These are phyloP conservation scores for Pistacia integerrima DNA, from an alignment of 345 rosid genomes.

Conservation along the genomic window DNA sequence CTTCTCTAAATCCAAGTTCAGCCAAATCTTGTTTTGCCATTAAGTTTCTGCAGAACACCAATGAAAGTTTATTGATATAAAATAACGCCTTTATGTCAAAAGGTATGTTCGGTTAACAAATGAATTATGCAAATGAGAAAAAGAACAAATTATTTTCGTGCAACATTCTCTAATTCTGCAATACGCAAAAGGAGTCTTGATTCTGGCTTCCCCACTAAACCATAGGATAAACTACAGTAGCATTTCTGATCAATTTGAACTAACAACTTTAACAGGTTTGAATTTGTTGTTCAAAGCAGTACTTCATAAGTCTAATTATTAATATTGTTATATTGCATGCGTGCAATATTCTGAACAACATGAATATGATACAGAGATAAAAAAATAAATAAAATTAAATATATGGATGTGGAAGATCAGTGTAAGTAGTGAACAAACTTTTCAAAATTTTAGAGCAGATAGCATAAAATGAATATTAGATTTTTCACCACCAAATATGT, in stretches of 20 bases:
- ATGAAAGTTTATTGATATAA: background rate
- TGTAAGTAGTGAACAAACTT: background rate
- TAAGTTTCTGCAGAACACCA: slow-evolving; percentile 62
- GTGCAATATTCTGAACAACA: background rate
- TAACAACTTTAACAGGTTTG: background rate
- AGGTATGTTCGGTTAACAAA: background rate
- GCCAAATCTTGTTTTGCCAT: slow-evolving; percentile 91
- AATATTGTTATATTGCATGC: no score
- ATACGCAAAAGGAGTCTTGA: background rate
- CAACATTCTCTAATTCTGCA: background rate
- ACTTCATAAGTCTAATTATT: no score
- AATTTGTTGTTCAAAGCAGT: no score
- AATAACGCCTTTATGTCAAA: no score
- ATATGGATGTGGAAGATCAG: no score
- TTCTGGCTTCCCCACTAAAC: background rate
- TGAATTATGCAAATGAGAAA: background rate
- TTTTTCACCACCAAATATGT: background rate
- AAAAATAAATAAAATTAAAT: no score
- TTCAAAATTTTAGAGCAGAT: background rate
- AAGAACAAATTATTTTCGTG: background rate
- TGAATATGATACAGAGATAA: background rate
- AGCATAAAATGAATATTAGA: background rate
- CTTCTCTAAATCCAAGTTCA: slow-evolving; percentile 70
- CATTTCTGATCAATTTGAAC: background rate
- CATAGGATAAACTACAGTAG: background rate